Evolutionary conservation across 345 rosid species (phyloP).

Genomic region (Populus simonii): DNA sequence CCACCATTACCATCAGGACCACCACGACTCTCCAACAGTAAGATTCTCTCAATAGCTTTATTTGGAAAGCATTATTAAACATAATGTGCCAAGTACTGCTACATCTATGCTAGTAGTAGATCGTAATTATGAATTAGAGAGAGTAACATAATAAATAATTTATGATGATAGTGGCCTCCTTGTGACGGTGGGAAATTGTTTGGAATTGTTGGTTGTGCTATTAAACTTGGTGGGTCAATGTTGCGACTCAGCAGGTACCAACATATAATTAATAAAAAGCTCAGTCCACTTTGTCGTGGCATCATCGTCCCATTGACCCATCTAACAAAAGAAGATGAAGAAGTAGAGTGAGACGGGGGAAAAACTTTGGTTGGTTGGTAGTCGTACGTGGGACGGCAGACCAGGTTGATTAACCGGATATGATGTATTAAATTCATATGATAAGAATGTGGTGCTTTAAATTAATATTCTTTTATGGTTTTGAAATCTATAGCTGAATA

Average conservation of each 20-base stretch:
- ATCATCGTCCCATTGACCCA: neutral
- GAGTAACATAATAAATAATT: neutral
- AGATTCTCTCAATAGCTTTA: constrained; percentile 24
- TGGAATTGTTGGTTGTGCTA: constrained; percentile 2
- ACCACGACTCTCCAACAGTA: constrained; percentile 58
- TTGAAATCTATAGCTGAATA: too few species aligned
- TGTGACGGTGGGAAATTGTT: constrained; percentile 7
- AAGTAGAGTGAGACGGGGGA: neutral
- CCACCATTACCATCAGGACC: constrained; percentile 36
- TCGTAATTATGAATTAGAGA: neutral
- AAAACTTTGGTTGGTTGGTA: neutral
- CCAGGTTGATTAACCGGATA: neutral
- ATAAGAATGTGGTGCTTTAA: too few species aligned
- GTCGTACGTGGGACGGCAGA: neutral
- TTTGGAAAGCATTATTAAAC: neutral
- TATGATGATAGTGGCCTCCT: neutral
- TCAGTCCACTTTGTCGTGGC: neutral
- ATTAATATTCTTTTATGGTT: too few species aligned
- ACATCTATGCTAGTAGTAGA: neutral
- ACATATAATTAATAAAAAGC: neutral
- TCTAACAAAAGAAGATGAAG: neutral
- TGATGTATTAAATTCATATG: neutral
- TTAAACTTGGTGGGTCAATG: constrained; percentile 10
- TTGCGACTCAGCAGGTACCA: neutral
- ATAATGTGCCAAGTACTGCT: neutral